Conservation (phyloP, 2,329 filamentous ascomycete genomes). For the Fusarium goolgardi region DNA sequence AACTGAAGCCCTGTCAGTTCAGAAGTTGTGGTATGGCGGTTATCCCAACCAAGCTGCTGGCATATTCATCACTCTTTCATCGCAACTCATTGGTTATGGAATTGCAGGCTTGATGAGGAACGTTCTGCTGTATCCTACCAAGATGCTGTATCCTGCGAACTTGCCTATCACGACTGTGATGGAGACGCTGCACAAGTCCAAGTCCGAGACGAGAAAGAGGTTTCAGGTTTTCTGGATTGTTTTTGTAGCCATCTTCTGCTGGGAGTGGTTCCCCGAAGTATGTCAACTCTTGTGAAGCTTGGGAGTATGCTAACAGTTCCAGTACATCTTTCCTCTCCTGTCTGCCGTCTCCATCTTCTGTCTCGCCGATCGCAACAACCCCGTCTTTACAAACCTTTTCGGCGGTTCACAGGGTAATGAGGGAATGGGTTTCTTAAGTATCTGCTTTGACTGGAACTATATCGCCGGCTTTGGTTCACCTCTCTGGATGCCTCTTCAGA, state of each 20-base stretch:
- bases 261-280: slow-evolving; percentile 52
- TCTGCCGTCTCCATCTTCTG: slow-evolving; percentile 47
- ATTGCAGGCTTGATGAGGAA: slow-evolving; percentile 60
- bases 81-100: slow-evolving; percentile 62
- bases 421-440: slow-evolving; percentile 25
- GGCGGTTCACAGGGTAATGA: slow-evolving; percentile 35
- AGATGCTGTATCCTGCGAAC: slow-evolving; percentile 53
- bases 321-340: slow-evolving; percentile 58
- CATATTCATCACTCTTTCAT: slow-evolving; percentile 60
- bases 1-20: slow-evolving; percentile 57
- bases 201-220: slow-evolving; percentile 52
- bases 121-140: slow-evolving; percentile 60
- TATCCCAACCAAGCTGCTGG: slow-evolving; percentile 54
- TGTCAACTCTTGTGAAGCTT: rapidly evolving
- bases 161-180: slow-evolving; percentile 48
- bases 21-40: slow-evolving; percentile 59
- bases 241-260: slow-evolving; percentile 56
- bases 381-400: slow-evolving; percentile 34
- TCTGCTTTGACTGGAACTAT: slow-evolving; percentile 35
- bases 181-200: slow-evolving; percentile 47
- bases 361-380: slow-evolving; percentile 19
- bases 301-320: background rate
- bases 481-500: slow-evolving; percentile 54
- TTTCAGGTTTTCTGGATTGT: slow-evolving; percentile 56
- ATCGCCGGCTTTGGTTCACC: slow-evolving; percentile 47